Percentiles rank a stretch among this genome's conserved stretches.
Evolutionary conservation across 352 stramenopile species (phyloP).

Genomic region (Globisporangium spinosum): DNA sequence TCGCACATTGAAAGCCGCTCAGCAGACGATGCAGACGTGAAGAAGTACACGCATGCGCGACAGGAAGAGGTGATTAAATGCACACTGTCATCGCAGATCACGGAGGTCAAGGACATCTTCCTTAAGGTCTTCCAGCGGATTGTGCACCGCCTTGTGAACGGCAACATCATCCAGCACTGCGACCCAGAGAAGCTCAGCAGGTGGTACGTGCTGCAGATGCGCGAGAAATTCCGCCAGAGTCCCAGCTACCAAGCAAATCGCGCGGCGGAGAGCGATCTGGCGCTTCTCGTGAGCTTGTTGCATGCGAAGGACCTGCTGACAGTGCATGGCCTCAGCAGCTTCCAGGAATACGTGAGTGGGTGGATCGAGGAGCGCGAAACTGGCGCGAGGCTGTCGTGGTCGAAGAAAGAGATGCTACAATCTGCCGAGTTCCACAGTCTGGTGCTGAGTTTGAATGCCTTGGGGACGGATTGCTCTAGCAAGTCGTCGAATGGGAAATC

Average conservation of each 20-base stretch:
- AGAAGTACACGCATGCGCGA: conserved; percentile 78
- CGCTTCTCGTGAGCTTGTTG: conserved; percentile 65
- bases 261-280: conserved; percentile 72
- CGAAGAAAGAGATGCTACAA: conserved; percentile 75
- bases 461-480: conserved; percentile 18
- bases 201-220: conserved; percentile 79
- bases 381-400: conserved; percentile 55
- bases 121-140: conserved; percentile 60
- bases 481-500: conserved; percentile 9
- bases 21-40: conserved; percentile 94
- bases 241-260: conserved; percentile 60
- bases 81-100: conserved; percentile 51
- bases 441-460: conserved; percentile 37
- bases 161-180: conserved; percentile 60
- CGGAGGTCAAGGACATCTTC: conserved; percentile 62
- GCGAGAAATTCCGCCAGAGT: conserved; percentile 69
- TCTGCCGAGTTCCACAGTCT: conserved; percentile 70
- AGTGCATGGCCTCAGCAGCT: conserved; percentile 68
- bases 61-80: conserved; percentile 86
- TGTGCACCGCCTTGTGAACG: conserved; percentile 46
- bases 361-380: conserved; percentile 53
- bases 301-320: conserved; percentile 80
- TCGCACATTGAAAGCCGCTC: conserved; percentile 93
- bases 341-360: conserved; percentile 60
- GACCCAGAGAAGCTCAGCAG: conserved; percentile 73